A percentile compares a stretch with the other conserved stretches of the same genome.
phyloP scores from a whole-genome alignment of 164 flowering plant species.

The Taxillus chinensis region DNA sequence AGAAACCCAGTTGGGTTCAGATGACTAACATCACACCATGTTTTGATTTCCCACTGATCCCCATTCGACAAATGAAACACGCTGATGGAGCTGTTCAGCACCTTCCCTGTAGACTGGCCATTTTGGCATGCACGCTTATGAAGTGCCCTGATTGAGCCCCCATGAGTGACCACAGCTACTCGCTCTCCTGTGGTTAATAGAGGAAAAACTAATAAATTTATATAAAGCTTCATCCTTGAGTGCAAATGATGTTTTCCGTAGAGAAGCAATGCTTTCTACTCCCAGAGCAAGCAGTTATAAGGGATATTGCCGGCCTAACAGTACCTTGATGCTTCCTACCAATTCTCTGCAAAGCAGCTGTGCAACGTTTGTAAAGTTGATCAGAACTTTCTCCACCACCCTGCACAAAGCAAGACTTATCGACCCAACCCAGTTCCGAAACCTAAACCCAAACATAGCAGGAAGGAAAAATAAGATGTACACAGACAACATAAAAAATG shows the following conservation, averaged over 20 bases:
- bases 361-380: conserved; percentile 56
- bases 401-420: conserved; percentile 28
- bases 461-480: no score
- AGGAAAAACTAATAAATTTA: not conserved
- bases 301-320: not conserved
- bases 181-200: conserved; percentile 49
- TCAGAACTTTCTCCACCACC: conserved; percentile 94
- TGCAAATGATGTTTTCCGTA: not conserved
- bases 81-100: conserved; percentile 58
- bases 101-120: conserved; percentile 29
- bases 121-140: conserved; percentile 42
- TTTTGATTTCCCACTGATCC: conserved; percentile 44
- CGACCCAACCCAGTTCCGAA: not conserved
- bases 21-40: conserved; percentile 78
- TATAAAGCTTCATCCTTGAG: no score
- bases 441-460: no score
- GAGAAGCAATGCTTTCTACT: no score
- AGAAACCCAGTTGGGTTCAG: conserved; percentile 44
- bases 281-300: no score
- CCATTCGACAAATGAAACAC: conserved; percentile 46
- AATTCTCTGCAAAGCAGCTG: conserved; percentile 51
- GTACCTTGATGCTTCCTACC: conserved; percentile 69
- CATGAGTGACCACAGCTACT: conserved; percentile 79
- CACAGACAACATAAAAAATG: no score
- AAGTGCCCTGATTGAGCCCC: conserved; percentile 56